Base-by-base conservation (phyloP, 306 rosid species). In the Calophaca sinica region DNA sequence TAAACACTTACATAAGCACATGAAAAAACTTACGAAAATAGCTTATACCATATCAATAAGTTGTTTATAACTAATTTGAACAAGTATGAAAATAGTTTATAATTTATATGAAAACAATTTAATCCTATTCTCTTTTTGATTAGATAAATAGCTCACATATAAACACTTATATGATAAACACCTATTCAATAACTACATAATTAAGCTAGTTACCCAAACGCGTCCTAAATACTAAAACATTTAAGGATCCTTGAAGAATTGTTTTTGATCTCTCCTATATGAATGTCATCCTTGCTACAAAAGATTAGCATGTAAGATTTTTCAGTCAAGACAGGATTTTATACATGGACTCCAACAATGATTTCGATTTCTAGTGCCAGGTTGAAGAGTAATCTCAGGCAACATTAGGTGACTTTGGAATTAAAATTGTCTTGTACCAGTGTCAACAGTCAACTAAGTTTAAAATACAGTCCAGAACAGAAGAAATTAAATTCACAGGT, bases 391-490 rank as follows among this genome's bases (percentile, higher is more conserved):
- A 20, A 20, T 20, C 26, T 20, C 26, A 77, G 35, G 41, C 67
- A 68, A 39, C 14, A 68, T 15, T 29, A 36, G 15, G 45, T 11
- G 4, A 61, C 4, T 44, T 74, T 32, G 39, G 32, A 33, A 67
- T 50, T 74, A 35, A 60, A 51, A 42, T 20, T 51, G 72, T 59
- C 68, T 48, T 67, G 36, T 44, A 14, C 76, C 29, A 41, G 38
- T 15, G 73, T 53, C 54, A 48, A 48, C 29, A 50, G 26, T 50
- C 68, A 41, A 67, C 73, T 46, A 29, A 70, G 71, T 48, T 67
- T 39, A 41, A 36, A 49, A 15, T 14, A 38, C 51, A 66, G 62
- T 75, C 32, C 20, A 48, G 3, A 63, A 38, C 15, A 35, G 4
- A 4, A 50, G 14, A 50, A 41, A 33, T 31, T 5, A 42, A 50